These are phyloP conservation scores for Cryphonectria nitschkei DNA, from an alignment of 2,329 filamentous ascomycete species.

Conservation along the genomic window DNA sequence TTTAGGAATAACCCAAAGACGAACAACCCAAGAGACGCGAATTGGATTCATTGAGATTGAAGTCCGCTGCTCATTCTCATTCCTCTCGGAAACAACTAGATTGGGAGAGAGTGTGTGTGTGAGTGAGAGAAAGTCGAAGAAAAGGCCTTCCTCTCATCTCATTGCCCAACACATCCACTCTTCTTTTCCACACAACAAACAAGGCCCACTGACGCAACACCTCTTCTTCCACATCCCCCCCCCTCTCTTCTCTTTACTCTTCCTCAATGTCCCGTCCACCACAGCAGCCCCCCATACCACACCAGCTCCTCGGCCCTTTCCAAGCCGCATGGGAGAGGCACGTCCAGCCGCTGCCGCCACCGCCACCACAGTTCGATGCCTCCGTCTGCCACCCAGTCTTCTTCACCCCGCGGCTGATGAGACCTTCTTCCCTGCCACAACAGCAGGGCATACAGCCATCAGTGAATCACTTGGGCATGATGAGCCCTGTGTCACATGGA, in stretches of 20 bases:
- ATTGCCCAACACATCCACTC: too few relatives aligned
- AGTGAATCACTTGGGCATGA: constrained; percentile 21
- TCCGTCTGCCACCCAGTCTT: constrained; percentile 73
- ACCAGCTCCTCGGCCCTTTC: constrained; percentile 29
- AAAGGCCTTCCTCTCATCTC: neutral
- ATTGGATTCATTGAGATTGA: neutral
- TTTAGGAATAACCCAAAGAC: neutral
- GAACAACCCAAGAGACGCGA: neutral
- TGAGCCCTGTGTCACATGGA: constrained; percentile 60
- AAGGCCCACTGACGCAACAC: neutral
- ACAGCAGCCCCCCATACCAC: constrained; percentile 32
- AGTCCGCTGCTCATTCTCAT: neutral
- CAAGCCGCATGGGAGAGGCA: constrained; percentile 37
- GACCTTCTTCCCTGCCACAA: constrained; percentile 41
- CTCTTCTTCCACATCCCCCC: too few relatives aligned
- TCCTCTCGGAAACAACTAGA: neutral
- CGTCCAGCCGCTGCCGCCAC: constrained; percentile 45
- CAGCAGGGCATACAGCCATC: neutral
- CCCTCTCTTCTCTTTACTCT: neutral
- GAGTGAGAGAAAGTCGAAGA: too few relatives aligned
- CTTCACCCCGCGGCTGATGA: constrained; percentile 67
- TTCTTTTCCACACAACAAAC: neutral
- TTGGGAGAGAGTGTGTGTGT: neutral
- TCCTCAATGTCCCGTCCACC: constrained; percentile 23
- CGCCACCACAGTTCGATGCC: constrained; percentile 45